These are phyloP conservation scores for Achaetomiella virescens DNA, from an alignment of 495 filamentous ascomycete species.

Conservation along the genomic window DNA sequence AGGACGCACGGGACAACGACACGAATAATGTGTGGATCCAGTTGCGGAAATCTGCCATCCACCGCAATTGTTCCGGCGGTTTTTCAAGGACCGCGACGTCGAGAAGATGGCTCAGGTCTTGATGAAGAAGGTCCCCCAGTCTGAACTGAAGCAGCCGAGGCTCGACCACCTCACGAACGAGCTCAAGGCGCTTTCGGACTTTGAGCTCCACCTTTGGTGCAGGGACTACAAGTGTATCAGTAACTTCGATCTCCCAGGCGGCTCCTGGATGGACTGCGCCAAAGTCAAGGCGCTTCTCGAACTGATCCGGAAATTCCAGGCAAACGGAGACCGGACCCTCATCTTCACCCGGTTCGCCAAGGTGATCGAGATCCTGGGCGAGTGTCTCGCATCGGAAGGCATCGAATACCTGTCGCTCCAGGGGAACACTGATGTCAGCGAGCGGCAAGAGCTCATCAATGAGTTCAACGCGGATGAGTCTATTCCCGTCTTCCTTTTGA, in stretches of 20 bases:
- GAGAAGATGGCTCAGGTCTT: conserved; percentile 71
- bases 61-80: conserved; percentile 76
- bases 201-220: conserved; percentile 76
- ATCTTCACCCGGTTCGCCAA: conserved; percentile 91
- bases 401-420: conserved; percentile 77
- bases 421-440: conserved; percentile 73
- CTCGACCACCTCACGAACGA: conserved; percentile 65
- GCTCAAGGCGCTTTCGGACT: conserved; percentile 67
- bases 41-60: conserved; percentile 86
- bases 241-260: conserved; percentile 61
- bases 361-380: conserved; percentile 82
- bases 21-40: conserved; percentile 79
- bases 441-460: conserved; percentile 81
- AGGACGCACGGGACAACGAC: conserved; percentile 37
- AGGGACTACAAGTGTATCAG: conserved; percentile 62
- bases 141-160: conserved; percentile 45
- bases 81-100: conserved; percentile 68
- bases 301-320: conserved; percentile 64
- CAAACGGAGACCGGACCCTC: conserved; percentile 78
- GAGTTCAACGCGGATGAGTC: conserved; percentile 67
- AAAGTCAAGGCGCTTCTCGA: conserved; percentile 74
- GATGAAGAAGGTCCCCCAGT: conserved; percentile 47
- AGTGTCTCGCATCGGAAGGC: conserved; percentile 65
- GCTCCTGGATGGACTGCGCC: conserved; percentile 88
- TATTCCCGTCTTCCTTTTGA: conserved; percentile 88